Base-by-base conservation (phyloP, 306 rosid genomes). In the Vicia villosa region DNA sequence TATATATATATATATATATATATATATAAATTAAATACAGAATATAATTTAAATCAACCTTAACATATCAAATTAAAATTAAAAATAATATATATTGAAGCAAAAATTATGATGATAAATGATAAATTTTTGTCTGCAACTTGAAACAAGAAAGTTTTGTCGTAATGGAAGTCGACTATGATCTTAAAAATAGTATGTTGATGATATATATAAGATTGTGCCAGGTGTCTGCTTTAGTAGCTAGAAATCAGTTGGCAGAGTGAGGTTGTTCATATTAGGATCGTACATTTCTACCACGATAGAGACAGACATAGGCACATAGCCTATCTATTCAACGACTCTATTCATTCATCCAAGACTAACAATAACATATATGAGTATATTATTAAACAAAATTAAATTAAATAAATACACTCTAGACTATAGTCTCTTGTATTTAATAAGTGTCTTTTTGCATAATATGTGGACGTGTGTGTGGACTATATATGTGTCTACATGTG, bases 301-400 rank as follows among this genome's bases (percentile, higher is more conserved):
- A 57, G 80, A 63, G 73, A 68, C 79, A 63, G 69, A 62, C 79
- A 71, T 6, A 59, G 65, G 55, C 80, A 62, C 79, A 71, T 6
- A 59, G 65, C 59, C 80, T 68, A 74, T 38, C 91, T 89, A 76
- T 88, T 71, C 10, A 50, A 74, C 66, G 68, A 75, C 81, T 63
- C 66, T 60, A 72, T 64, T 64, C 49, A 10, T 32, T 45, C 76
- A 76, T 54, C 16, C 13, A 54, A 54, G 60, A 54, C 32, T 54
- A n/a, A n/a, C n/a, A n/a, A n/a, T n/a, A n/a, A n/a, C 8, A 54
- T 3, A 11, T 15, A n/a, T n/a, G n/a, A n/a, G n/a, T 49, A 17
- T 49, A 46, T 2, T 15, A 46, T 46, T 46, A 1, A n/a, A 46
- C 26, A 22, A 46, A 2, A n/a, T n/a, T 6, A 46, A 42, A 45